Base-by-base conservation (phyloP, 1,284 basidiomycete genomes). In the Cutaneotrichosporon arboriforme region DNA sequence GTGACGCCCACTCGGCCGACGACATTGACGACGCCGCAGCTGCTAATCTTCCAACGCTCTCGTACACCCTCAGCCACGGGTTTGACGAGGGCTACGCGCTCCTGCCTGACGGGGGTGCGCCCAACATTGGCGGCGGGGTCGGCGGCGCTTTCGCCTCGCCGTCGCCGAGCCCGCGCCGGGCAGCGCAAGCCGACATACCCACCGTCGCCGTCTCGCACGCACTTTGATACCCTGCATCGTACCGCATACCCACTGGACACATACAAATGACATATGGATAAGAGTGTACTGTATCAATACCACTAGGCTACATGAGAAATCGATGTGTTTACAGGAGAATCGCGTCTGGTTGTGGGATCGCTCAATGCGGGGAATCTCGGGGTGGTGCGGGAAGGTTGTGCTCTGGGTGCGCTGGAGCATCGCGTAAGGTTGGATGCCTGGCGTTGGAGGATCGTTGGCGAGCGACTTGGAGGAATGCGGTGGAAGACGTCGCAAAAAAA, bases 201-300 rank as follows among this genome's bases (percentile, higher is more conserved):
- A 46, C 34, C 20, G 22, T 49, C 9, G 34, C 47, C 10, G 40
- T 49, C 21, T 49, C 47, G 38, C 47, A 41, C 18, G 41, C 41
- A 5, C 26, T 31, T 4, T 51, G 42, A 51, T 51, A 51, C 49
- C 49, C 42, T 44, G 49, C 49, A 51, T 38, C 37, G n/a, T 41
- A 22, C 33, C 9, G n/a, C n/a, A 45, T 45, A 45, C 43, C 42
- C 10, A n/a, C 17, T 45, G 33, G n/a, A n/a, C n/a, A n/a, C n/a
- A n/a, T n/a, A 33, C 33, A 33, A 22, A 21, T 45, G 18, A 45
- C 43, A 45, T 45, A 43, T 10, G 3, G 42, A 36, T 45, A 21
- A 17, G 26, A 18, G 26, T 33, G n/a, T n/a, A n/a, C n/a, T n/a
- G n/a, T n/a, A n/a, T n/a, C n/a, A n/a, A n/a, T n/a, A 21, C n/a